Evolutionary conservation across 805 yeast genomes (phyloP).

Genomic region (Metschnikowia matae): DNA sequence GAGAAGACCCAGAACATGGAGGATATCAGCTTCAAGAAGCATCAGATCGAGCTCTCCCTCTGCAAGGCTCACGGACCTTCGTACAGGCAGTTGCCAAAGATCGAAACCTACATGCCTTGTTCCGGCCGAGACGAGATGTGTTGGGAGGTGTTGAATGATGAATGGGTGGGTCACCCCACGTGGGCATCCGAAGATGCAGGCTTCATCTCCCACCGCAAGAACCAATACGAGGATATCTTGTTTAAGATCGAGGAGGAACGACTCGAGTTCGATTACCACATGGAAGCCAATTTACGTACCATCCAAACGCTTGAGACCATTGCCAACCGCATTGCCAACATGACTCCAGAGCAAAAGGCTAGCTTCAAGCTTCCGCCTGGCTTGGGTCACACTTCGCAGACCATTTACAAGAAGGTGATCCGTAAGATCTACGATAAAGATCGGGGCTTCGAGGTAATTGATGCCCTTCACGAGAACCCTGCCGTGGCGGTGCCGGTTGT

Average conservation of each 20-base stretch:
- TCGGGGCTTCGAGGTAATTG: constrained; percentile 93
- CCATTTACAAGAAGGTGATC: constrained; percentile 90
- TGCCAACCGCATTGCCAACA: constrained; percentile 87
- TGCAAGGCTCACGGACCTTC: constrained; percentile 96
- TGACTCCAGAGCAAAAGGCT: constrained; percentile 87
- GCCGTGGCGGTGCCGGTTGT: constrained; percentile 93
- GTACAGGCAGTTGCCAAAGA: constrained; percentile 85
- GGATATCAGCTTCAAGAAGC: constrained; percentile 82
- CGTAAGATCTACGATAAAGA: constrained; percentile 91
- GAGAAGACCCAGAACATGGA: constrained; percentile 85
- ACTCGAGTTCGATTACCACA: constrained; percentile 92
- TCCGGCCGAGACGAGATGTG: constrained; percentile 99
- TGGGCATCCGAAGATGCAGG: constrained; percentile 99
- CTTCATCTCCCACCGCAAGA: constrained; percentile 96
- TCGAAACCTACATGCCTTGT: constrained; percentile 95
- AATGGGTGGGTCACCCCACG: constrained; percentile 99
- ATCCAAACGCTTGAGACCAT: constrained; percentile 94
- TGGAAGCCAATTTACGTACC: constrained; percentile 91
- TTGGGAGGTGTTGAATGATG: constrained; percentile 97
- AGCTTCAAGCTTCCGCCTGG: constrained; percentile 87
- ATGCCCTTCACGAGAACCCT: constrained; percentile 92
- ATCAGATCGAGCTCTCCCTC: constrained; percentile 79
- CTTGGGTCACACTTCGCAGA: constrained; percentile 83
- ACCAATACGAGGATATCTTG: constrained; percentile 93
- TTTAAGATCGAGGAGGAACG: constrained; percentile 97